Conservation (phyloP, 2,329 filamentous ascomycete genomes). For the Talaromyces sp. region DNA sequence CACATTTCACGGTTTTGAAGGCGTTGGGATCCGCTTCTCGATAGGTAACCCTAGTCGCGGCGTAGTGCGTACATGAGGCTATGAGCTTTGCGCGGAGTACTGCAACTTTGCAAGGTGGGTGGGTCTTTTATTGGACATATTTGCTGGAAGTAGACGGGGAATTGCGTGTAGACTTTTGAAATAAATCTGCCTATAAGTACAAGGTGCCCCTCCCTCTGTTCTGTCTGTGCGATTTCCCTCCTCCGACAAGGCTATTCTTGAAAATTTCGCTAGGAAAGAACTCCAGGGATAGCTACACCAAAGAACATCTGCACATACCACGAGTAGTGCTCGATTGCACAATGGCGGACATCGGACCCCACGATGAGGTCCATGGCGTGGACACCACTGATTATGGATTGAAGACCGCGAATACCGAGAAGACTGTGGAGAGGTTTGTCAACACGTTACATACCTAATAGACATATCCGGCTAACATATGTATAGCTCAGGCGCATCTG, state of each 20-base stretch:
- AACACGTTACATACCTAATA: not conserved
- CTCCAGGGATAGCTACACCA: not conserved
- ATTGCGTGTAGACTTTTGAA: not conserved
- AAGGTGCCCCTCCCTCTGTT: not conserved
- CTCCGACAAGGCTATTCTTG: not conserved
- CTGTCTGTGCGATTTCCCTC: not conserved
- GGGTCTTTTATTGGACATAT: not conserved
- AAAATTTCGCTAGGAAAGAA: not conserved
- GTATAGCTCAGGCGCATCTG: not conserved
- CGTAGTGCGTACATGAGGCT: not conserved
- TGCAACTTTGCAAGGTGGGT: not conserved
- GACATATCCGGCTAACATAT: not conserved
- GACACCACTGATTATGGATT: not conserved
- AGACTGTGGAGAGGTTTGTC: not conserved
- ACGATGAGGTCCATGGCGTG: not conserved
- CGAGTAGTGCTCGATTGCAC: not conserved
- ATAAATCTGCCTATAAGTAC: not conserved
- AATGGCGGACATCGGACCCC: conserved; percentile 3
- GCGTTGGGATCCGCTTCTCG: not conserved
- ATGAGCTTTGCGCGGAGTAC: not conserved
- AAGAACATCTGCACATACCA: not conserved
- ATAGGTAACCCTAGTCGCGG: not conserved
- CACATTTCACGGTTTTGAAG: not conserved
- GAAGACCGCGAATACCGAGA: not conserved
- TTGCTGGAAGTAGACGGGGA: not conserved